Conservation (phyloP, 352 stramenopile genomes). For the Globisporangium uncinulatum region DNA sequence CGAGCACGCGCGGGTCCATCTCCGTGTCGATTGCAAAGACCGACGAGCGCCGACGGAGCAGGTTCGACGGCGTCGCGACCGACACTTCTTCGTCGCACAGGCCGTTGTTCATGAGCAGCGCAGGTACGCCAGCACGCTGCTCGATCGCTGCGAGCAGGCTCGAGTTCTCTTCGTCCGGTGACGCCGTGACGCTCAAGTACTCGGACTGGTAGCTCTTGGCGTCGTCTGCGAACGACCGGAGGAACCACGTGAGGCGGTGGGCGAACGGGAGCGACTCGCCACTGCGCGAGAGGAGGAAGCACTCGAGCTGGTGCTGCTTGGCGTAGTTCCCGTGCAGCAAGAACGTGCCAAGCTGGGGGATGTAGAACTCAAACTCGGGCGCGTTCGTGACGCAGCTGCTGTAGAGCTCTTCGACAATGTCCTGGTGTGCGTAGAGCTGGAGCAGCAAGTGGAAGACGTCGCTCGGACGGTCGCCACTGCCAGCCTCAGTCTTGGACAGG, state of each 20-base stretch:
- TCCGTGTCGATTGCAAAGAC: constrained; percentile 58
- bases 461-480: constrained; percentile 10
- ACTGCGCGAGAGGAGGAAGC: constrained; percentile 81
- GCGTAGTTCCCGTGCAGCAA: constrained; percentile 78
- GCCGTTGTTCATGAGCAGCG: constrained; percentile 70
- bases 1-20: constrained; percentile 21
- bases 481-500: constrained; percentile 16
- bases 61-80: constrained; percentile 31
- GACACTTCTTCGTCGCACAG: constrained; percentile 67
- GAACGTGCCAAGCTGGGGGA: constrained; percentile 86
- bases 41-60: constrained; percentile 44
- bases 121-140: constrained; percentile 54
- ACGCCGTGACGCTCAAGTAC: constrained; percentile 61
- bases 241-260: constrained; percentile 81
- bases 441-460: constrained; percentile 73
- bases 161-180: constrained; percentile 51
- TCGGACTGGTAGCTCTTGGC: constrained; percentile 63
- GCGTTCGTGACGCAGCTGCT: constrained; percentile 56
- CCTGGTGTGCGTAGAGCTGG: constrained; percentile 78
- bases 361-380: constrained; percentile 85
- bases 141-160: constrained; percentile 64
- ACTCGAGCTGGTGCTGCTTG: constrained; percentile 80
- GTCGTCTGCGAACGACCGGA: constrained; percentile 80
- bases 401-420: constrained; percentile 77
- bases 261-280: constrained; percentile 79